phyloP scores from a whole-genome alignment of 805 yeast species.

The Myxozyma geophila region DNA sequence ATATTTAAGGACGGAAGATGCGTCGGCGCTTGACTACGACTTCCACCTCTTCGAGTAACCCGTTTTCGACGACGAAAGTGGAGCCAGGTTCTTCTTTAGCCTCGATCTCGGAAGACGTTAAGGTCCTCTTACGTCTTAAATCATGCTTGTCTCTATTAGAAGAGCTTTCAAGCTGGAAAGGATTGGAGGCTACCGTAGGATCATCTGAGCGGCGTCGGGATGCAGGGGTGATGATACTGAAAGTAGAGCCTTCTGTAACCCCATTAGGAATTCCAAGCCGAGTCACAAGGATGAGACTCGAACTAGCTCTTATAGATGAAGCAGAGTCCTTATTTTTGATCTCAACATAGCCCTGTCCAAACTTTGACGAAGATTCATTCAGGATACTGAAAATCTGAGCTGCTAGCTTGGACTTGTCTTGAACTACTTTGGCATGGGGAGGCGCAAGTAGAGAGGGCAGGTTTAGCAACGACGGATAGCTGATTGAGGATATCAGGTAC shows the following conservation, averaged over 20 bases:
- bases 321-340: not conserved
- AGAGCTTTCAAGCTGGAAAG: not conserved
- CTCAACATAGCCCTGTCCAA: slow-evolving; percentile 14
- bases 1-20: slow-evolving; percentile 9
- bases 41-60: slow-evolving; percentile 22
- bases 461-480: slow-evolving; percentile 19
- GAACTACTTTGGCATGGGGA: slow-evolving; percentile 17
- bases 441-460: slow-evolving; percentile 19
- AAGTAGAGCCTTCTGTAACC: slow-evolving; percentile 11
- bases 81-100: no score
- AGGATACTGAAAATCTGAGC: slow-evolving; percentile 22
- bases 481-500: slow-evolving; percentile 16
- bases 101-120: not conserved
- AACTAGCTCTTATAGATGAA: not conserved
- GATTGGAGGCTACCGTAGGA: not conserved
- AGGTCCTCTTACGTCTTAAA: not conserved
- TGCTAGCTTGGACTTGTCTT: slow-evolving; percentile 14
- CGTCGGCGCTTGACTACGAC: slow-evolving; percentile 21
- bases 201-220: not conserved
- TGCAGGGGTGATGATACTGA: slow-evolving; percentile 13
- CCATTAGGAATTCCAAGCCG: slow-evolving; percentile 12
- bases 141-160: not conserved
- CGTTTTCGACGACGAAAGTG: not conserved
- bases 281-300: slow-evolving; percentile 12
- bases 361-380: not conserved